Base-by-base conservation (phyloP, 768 basidiomycete genomes). In the Pleurotus giganteus region DNA sequence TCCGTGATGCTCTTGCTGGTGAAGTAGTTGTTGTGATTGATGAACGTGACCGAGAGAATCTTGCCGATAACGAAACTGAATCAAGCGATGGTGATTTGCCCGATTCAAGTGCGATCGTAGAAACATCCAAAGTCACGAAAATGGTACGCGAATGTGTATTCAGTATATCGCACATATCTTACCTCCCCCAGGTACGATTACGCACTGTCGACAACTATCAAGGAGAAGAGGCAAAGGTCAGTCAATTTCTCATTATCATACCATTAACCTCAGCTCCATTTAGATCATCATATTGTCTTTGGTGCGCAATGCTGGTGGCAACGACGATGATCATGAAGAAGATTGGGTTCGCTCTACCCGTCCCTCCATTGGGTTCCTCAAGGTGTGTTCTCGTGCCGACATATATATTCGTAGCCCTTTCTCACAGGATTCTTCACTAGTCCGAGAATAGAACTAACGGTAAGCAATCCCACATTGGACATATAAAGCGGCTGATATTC, bases 161-260 rank as follows among this genome's bases (percentile, higher is more conserved):
- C 39, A 9, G 8, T 6, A 41, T 41, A n/a, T 41, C 5, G 29
- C 29, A 36, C 23, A 26, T 6, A 47, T 47, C 42, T 24, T 17
- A n/a, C 9, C 21, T 15, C 45, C 13, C 32, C 13, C 45, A 89
- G 87, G 80, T 89, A 37, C 77, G 80, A 6, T 71, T 91, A 4
- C 79, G 89, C 4, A 91, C 89, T 0, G 80, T 91, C 1, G 89
- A 92, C 58, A 89, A 85, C 47, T 91, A 82, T 63, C 90, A 91
- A 66, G 89, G 88, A 2, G 82, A 86, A 56, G 88, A 89, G 69
- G 84, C 80, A 1, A 80, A 76, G 63, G 82, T 80, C 59, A 15
- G 63, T 43, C n/a, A 11, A n/a, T 54, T 32, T 21, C 5, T 27
- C n/a, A 17, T 55, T 28, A 19, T 37, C 3, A 17, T 11, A 2